These are phyloP conservation scores for Saposhnikovia divaricata DNA, from an alignment of 129 eudicot genomes.

Conservation along the genomic window DNA sequence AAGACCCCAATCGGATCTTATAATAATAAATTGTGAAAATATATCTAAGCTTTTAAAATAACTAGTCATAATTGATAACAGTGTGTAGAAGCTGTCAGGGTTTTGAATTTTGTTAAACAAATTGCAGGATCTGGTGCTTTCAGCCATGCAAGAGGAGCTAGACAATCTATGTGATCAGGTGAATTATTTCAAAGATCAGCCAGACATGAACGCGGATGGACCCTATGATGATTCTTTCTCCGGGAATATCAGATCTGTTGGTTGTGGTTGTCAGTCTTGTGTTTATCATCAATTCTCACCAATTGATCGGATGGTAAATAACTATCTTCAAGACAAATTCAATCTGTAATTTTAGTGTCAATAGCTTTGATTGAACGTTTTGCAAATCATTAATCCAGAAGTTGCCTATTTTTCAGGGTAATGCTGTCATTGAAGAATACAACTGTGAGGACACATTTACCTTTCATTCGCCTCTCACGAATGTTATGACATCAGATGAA, in stretches of 20 bases:
- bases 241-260: conserved; percentile 12
- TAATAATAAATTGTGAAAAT: no score
- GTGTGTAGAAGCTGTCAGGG: background rate
- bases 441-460: conserved; percentile 26
- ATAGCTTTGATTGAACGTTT: background rate
- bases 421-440: conserved; percentile 13
- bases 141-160: conserved; percentile 77
- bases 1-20: no score
- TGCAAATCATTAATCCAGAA: background rate
- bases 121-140: conserved; percentile 72
- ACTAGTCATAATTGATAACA: background rate
- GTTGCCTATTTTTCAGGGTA: conserved; percentile 22
- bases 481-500: conserved; percentile 65
- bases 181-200: conserved; percentile 53
- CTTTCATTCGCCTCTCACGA: conserved; percentile 17
- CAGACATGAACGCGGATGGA: conserved; percentile 24
- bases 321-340: background rate
- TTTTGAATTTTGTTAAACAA: background rate
- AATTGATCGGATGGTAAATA: conserved; percentile 29
- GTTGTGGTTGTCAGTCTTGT: conserved; percentile 38
- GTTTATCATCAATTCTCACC: conserved; percentile 27
- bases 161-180: conserved; percentile 71
- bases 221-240: background rate
- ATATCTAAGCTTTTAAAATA: background rate
- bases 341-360: background rate